Conservation (phyloP, 192 early-diverging fungal genomes). For the Coemansia sp. region DNA sequence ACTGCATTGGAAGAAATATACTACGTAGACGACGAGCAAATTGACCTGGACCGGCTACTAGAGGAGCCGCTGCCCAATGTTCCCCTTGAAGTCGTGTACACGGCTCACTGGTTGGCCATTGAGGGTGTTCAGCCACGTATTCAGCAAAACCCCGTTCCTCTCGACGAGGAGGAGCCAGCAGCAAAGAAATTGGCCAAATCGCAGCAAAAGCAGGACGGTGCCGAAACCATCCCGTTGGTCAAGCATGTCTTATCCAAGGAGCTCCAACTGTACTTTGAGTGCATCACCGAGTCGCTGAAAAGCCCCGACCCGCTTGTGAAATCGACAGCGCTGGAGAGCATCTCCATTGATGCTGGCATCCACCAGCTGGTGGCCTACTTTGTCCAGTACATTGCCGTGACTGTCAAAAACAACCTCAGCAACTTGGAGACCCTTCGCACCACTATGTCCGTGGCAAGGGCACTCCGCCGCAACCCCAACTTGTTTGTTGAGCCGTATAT, state of each 20-base stretch:
- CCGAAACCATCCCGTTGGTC: constrained; percentile 65
- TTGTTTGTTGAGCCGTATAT: constrained; percentile 92
- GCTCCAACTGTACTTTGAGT: constrained; percentile 90
- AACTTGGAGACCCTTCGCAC: constrained; percentile 64
- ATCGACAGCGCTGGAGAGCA: constrained; percentile 73
- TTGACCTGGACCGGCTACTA: constrained; percentile 86
- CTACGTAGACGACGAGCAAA: constrained; percentile 89
- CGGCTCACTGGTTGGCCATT: constrained; percentile 97
- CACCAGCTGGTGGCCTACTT: constrained; percentile 94
- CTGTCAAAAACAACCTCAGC: constrained; percentile 75
- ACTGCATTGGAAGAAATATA: constrained; percentile 68
- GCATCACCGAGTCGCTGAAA: constrained; percentile 74
- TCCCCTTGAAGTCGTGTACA: constrained; percentile 83
- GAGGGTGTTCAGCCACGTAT: constrained; percentile 98
- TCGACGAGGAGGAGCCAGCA: constrained; percentile 19
- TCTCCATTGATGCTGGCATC: constrained; percentile 86
- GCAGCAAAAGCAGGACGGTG: constrained; percentile 29
- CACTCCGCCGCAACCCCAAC: constrained; percentile 81
- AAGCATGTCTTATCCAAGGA: constrained; percentile 91
- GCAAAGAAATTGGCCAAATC: constrained; percentile 14
- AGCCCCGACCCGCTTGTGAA: constrained; percentile 66
- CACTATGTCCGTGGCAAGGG: constrained; percentile 75
- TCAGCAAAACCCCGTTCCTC: constrained; percentile 87
- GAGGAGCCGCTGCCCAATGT: constrained; percentile 83
- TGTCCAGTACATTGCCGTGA: constrained; percentile 85